These are phyloP conservation scores for Ceratocystis destructans DNA, from an alignment of 2,329 filamentous ascomycete species.

Conservation along the genomic window DNA sequence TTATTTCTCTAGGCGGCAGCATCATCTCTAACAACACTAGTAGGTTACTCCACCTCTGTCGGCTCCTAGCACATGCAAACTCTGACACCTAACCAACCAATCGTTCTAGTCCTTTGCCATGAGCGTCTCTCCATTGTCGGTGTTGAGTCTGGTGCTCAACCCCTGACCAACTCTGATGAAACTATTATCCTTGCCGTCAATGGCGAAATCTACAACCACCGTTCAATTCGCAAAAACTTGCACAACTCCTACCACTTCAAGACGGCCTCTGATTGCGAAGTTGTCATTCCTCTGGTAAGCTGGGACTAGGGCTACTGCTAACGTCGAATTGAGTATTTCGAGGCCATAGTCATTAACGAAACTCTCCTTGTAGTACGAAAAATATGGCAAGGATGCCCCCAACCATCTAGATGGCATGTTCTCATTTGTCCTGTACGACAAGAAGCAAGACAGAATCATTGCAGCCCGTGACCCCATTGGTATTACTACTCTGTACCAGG, in stretches of 20 bases:
- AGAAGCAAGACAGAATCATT: conserved; percentile 79
- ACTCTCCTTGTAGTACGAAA: conserved; percentile 53
- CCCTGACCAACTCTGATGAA: conserved; percentile 80
- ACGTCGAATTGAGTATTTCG: background rate
- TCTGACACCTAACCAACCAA: background rate
- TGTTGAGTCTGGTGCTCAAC: conserved; percentile 91
- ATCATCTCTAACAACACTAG: conserved; percentile 82
- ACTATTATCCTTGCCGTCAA: conserved; percentile 90
- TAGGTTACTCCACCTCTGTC: conserved; percentile 32
- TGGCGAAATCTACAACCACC: conserved; percentile 99
- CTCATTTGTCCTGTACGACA: conserved; percentile 96
- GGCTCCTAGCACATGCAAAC: background rate
- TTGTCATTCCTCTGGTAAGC: conserved; percentile 89
- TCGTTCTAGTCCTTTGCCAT: conserved; percentile 66
- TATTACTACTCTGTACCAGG: conserved; percentile 94
- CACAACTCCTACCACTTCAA: conserved; percentile 88
- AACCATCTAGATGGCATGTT: conserved; percentile 98
- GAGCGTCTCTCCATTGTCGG: conserved; percentile 96
- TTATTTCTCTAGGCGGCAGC: conserved; percentile 55
- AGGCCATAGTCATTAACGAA: background rate
- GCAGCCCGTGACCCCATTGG: conserved; percentile 94
- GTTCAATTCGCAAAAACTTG: conserved; percentile 76
- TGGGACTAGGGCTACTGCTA: background rate
- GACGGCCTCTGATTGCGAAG: conserved; percentile 96
- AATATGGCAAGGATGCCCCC: conserved; percentile 82